Base-by-base conservation (phyloP, 202 grass and related monocot species). In the Eragrostis tef region DNA sequence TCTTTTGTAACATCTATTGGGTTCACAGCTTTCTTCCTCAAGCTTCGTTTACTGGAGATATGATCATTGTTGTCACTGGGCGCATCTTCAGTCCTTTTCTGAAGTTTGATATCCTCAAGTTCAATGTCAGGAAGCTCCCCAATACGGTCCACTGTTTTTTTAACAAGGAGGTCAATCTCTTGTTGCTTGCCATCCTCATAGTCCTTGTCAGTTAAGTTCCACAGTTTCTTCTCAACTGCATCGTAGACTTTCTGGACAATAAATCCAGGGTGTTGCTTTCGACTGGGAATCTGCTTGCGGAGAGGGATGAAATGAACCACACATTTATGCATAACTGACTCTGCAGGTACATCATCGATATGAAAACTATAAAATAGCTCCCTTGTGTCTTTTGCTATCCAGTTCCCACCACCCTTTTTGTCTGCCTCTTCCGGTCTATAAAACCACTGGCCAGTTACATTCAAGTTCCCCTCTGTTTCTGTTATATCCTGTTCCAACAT, bases 351-450 rank as follows among this genome's bases (percentile, higher is more conserved):
- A 66, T 91, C 85, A 73, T 95, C 96, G 17, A 84, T 82, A 88
- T 99, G 92, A 77, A 92, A 99, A 80, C 96, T 99, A 70, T 95
- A 99, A 85, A 99, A 99, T 12, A 99, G 83, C 79, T 99, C 92
- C 34, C 90, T 84, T 56, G 96, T 99, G 78, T 99, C 96, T 58
- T 78, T 86, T 80, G 88, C 87, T 77, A 80, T 81, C 92, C 92
- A 99, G 25, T 60, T 91, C 25, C 96, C 96, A 69, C 96, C 96
- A 81, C 81, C 90, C 66, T 87, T 99, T 85, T 86, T 93, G 43
- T 95, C 93, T 75, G 96, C 96, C 63, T 99, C 96, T 88, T 95
- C 96, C 56, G 96, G 96, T 59, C 96, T 88, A 73, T 99, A 99
- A 89, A 99, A 99, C 96, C 96, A 99, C 47, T 99, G 96, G 43